phyloP scores from a whole-genome alignment of 768 basidiomycete genomes.

The Tricholoma terreum region DNA sequence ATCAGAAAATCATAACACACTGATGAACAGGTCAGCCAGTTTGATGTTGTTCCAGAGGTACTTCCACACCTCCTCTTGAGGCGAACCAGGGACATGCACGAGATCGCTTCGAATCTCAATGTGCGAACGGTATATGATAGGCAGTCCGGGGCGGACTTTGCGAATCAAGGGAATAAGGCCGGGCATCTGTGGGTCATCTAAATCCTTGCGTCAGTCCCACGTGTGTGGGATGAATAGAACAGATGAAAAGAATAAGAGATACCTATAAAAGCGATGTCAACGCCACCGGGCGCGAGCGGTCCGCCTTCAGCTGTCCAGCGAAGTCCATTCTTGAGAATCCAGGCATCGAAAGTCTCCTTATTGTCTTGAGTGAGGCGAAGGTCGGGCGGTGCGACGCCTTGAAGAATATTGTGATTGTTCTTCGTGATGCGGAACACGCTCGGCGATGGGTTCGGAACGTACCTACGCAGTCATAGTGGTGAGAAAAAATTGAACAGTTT shows the following conservation, averaged over 20 bases:
- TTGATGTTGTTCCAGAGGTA: conserved; percentile 94
- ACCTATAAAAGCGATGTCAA: conserved; percentile 90
- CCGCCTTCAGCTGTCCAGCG: conserved; percentile 87
- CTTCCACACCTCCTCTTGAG: conserved; percentile 91
- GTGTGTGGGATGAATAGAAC: background rate
- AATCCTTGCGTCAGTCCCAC: background rate
- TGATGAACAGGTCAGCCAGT: conserved; percentile 87
- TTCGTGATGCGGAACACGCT: conserved; percentile 90
- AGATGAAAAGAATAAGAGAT: conserved; percentile 12
- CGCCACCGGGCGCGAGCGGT: conserved; percentile 76
- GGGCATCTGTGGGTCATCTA: conserved; percentile 90
- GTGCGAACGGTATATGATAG: conserved; percentile 92
- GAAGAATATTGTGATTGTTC: conserved; percentile 94
- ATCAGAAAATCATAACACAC: conserved; percentile 34
- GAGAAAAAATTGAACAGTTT: conserved; percentile 2
- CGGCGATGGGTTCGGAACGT: conserved; percentile 86
- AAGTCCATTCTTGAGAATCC: conserved; percentile 88
- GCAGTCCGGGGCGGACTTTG: conserved; percentile 77
- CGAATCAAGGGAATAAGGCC: conserved; percentile 92
- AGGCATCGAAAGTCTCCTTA: conserved; percentile 78
- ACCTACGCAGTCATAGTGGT: conserved; percentile 42
- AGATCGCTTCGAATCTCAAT: conserved; percentile 92
- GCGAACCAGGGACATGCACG: conserved; percentile 74
- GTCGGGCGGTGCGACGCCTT: conserved; percentile 83
- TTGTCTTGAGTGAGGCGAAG: conserved; percentile 76